Conservation (phyloP, 2,329 filamentous ascomycete genomes). For the Colletotrichum godetiae region DNA sequence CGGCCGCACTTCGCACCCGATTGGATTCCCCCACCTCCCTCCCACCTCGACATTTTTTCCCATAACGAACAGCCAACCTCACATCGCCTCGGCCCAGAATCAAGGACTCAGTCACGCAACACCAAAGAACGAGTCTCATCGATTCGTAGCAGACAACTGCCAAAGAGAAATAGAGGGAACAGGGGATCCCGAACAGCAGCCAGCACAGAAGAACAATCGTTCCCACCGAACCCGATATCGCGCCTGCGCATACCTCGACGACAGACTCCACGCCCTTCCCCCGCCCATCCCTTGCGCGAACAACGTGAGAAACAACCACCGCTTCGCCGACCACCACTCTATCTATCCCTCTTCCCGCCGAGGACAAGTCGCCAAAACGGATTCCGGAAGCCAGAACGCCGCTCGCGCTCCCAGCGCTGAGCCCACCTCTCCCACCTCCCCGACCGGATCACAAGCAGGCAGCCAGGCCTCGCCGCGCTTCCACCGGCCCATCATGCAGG, state of each 20-base stretch:
- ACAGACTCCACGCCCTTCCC: neutral
- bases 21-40: conserved; percentile 6
- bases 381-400: conserved; percentile 50
- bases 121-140: neutral
- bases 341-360: neutral
- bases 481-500: conserved; percentile 70
- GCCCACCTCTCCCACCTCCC: conserved; percentile 39
- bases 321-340: neutral
- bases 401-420: conserved; percentile 46
- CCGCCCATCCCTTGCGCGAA: neutral
- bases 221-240: neutral
- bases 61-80: neutral
- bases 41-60: conserved; percentile 6
- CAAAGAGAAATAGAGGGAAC: neutral
- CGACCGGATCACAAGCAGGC: conserved; percentile 36
- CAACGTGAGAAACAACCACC: neutral
- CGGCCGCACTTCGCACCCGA: conserved; percentile 26
- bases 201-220: neutral
- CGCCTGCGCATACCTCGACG: neutral
- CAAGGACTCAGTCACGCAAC: neutral
- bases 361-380: conserved; percentile 53
- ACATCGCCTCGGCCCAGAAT: neutral
- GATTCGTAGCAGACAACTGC: neutral
- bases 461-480: conserved; percentile 47
- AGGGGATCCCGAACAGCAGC: neutral